These are phyloP conservation scores for Beta vulgaris DNA, from an alignment of 148 eudicot genomes.

Conservation along the genomic window DNA sequence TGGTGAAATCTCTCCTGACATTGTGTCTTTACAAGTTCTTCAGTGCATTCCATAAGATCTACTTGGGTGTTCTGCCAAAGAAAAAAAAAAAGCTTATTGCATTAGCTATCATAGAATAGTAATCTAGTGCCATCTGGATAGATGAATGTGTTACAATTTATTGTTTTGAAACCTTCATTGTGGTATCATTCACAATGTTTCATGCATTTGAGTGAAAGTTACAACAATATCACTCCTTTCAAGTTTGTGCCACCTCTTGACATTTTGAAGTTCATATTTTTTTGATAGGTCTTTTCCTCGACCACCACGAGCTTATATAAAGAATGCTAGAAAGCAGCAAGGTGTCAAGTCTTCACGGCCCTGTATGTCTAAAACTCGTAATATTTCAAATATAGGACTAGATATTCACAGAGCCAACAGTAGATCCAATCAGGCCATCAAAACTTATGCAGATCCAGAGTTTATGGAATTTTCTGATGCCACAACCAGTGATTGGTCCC, in stretches of 20 bases:
- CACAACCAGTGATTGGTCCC: slow-evolving; percentile 81
- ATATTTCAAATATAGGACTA: slow-evolving; percentile 24
- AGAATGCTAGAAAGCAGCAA: slow-evolving; percentile 38
- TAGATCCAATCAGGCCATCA: slow-evolving; percentile 35
- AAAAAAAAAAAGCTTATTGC: too few relatives aligned
- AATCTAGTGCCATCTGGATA: too few relatives aligned
- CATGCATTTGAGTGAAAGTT: background rate
- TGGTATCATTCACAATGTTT: background rate
- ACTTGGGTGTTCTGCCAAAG: too few relatives aligned
- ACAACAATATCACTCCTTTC: background rate
- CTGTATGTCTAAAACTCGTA: slow-evolving; percentile 12
- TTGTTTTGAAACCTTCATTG: background rate
- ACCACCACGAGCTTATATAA: slow-evolving; percentile 39
- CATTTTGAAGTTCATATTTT: background rate
- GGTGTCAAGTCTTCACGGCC: slow-evolving; percentile 41
- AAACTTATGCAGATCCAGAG: slow-evolving; percentile 33
- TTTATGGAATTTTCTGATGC: slow-evolving; percentile 56
- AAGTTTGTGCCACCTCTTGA: background rate
- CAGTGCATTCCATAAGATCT: too few relatives aligned
- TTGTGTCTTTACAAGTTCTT: too few relatives aligned
- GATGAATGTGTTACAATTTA: too few relatives aligned
- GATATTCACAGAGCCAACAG: slow-evolving; percentile 36
- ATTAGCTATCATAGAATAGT: too few relatives aligned
- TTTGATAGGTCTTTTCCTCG: slow-evolving; percentile 70
- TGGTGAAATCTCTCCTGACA: too few relatives aligned